Conservation (phyloP, 2,329 filamentous ascomycete genomes). For the Cladophialophora yegresii region DNA sequence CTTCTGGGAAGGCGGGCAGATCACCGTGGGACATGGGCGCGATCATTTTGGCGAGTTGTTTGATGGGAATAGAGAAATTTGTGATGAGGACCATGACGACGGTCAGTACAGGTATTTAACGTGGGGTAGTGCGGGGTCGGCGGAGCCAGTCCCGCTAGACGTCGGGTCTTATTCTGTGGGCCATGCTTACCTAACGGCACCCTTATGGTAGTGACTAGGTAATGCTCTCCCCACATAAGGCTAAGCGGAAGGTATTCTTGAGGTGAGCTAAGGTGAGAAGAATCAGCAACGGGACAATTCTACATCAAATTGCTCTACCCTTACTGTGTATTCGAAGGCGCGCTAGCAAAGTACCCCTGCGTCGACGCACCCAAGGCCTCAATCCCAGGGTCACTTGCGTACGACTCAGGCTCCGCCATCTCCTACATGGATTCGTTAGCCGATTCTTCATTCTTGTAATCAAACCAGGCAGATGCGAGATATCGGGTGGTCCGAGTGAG, state of each 20-base stretch:
- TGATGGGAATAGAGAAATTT: neutral
- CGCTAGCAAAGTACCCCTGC: too few species aligned
- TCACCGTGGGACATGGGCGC: neutral
- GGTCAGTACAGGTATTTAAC: neutral
- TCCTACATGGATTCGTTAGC: too few species aligned
- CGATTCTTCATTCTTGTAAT: too few species aligned
- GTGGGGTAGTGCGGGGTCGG: neutral
- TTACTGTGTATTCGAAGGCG: too few species aligned
- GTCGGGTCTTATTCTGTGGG: neutral
- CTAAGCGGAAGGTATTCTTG: too few species aligned
- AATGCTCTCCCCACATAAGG: neutral
- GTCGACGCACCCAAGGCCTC: too few species aligned
- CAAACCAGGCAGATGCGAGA: too few species aligned
- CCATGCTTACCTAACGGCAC: neutral
- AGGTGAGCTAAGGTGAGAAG: neutral
- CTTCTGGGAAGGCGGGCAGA: conserved; percentile 45
- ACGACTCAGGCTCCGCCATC: too few species aligned
- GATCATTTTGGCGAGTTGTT: neutral
- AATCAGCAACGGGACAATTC: too few species aligned
- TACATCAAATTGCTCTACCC: too few species aligned
- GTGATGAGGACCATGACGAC: neutral
- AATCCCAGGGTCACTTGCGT: too few species aligned
- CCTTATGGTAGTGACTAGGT: neutral
- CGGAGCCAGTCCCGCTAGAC: neutral
- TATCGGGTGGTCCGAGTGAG: neutral